Conservation (phyloP, 495 filamentous ascomycete species). For the Pyrenula massariospora region DNA sequence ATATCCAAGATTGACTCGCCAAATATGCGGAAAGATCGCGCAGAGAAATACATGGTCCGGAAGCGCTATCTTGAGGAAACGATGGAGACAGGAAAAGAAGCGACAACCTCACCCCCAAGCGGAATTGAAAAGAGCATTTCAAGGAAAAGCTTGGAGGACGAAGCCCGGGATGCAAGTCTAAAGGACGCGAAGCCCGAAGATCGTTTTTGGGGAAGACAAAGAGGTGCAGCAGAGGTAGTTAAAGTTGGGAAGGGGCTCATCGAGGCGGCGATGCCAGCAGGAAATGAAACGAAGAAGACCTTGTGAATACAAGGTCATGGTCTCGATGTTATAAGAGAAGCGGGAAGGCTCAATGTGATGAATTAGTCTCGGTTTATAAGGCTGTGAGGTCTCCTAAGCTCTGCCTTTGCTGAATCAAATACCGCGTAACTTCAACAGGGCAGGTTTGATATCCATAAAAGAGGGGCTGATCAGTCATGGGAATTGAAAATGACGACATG, state of each 20-base stretch:
- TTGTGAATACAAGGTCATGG: too few species aligned
- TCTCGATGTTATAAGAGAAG: too few species aligned
- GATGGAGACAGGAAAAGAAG: conserved; percentile 30
- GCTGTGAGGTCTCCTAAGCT: too few species aligned
- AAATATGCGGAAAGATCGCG: conserved; percentile 68
- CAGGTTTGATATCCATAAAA: too few species aligned
- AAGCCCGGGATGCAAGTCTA: conserved; percentile 47
- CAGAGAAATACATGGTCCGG: conserved; percentile 61
- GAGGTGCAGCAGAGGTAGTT: conserved; percentile 47
- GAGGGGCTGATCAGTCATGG: too few species aligned
- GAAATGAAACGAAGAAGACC: conserved; percentile 50
- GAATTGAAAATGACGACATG: too few species aligned
- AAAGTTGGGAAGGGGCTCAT: conserved; percentile 46
- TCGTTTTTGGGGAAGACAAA: conserved; percentile 59
- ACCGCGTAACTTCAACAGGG: too few species aligned
- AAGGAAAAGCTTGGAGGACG: conserved; percentile 49
- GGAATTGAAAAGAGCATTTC: conserved; percentile 27
- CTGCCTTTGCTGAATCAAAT: too few species aligned
- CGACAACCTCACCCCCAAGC: conserved; percentile 21
- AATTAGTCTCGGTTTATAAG: too few species aligned
- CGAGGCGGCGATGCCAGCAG: conserved; percentile 23
- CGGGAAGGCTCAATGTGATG: too few species aligned
- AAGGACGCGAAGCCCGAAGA: conserved; percentile 43
- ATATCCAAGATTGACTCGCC: conserved; percentile 76
- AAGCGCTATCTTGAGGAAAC: conserved; percentile 60